Base-by-base conservation (phyloP, 257 asterid species). In the Eucommia ulmoides region DNA sequence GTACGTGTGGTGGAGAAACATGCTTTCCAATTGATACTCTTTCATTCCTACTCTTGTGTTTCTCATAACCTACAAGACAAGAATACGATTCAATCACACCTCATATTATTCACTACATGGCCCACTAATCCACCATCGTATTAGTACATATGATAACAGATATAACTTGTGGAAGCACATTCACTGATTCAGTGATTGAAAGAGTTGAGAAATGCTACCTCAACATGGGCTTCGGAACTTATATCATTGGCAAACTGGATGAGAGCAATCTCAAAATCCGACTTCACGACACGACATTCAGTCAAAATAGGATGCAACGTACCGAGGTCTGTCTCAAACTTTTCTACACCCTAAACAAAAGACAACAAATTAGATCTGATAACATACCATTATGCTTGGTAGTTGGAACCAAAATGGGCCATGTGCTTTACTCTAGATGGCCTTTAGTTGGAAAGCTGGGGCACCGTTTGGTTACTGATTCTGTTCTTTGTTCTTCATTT, bases 171-270 rank as follows among this genome's bases (percentile, higher is more conserved):
- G 44, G n/a, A 35, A 35, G 44, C 44, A 35, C 16, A 10, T 35
- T 2, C 44, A 6, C 44, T 35, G n/a, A 10, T 1, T 35, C 11
- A 35, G n/a, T 3, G 44, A 60, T 22, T 35, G 23, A 23, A 38
- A 24, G 45, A 41, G 21, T 52, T 41, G 23, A 42, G 22, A 57
- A 51, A 10, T 16, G 23, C 11, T 55, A 89, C 96, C 96, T 85
- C 82, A 55, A 89, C 84, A 69, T 89, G 98, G 56, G 96, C 98
- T 80, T 89, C 98, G 22, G 98, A 82, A 83, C 98, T 89, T 64
- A 89, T 89, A 66, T 89, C 94, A 66, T 89, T 89, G 65, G 98
- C 92, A 65, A 74, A 89, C 64, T 89, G 98, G 68, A 89, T 85
- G 59, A 89, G 74, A 69, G 69, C 71, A 67, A 89, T 73, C 77